Base-by-base conservation (phyloP, 1,139 yeast genomes). In the Diutina siamensis region DNA sequence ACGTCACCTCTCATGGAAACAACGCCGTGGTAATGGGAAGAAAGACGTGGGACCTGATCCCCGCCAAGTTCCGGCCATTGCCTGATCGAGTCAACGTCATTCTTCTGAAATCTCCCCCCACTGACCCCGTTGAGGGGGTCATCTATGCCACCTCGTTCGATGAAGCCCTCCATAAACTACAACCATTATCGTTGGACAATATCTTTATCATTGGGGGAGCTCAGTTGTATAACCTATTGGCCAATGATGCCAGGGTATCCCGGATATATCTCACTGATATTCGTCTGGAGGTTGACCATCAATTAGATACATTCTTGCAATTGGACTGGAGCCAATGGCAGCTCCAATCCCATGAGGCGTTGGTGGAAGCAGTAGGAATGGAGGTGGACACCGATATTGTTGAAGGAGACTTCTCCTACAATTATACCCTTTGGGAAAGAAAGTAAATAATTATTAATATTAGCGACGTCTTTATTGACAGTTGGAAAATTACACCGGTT, bases 21-120 rank as follows among this genome's bases (percentile, higher is more conserved):
- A 86, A 89, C 55, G 94, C 88, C 0, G 97, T 94, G 13, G 72
- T 94, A 9, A 92, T 94, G 99, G 99, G 99, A 4, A 72, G 97
- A 48, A 83, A 80, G 57, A 92, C 98, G 1, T 92, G 97, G 95
- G 94, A 88, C 35, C 85, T 96, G 8, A 88, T 92, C 44, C 98
- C 98, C 0, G 50, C 63, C 1, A 80, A 73, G 58, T 92, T 87
- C 63, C 70, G 95, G 51, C 99, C 99, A 0, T 70, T 92, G 44
- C 81, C 83, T 2, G 76, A 72, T 46, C 71, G 99, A 48, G 51
- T 79, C 42, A 94, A 94, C 59, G 78, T 89, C 10, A 77, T 92
- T 0, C 64, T 92, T 18, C 82, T 95, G 4, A 67, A 89, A 44
- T 50, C 63, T 4, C 18, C 20, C 4, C 42, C 42, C 3, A 20